These are phyloP conservation scores for Daldinia concentrica DNA, from an alignment of 495 filamentous ascomycete genomes.

Conservation along the genomic window DNA sequence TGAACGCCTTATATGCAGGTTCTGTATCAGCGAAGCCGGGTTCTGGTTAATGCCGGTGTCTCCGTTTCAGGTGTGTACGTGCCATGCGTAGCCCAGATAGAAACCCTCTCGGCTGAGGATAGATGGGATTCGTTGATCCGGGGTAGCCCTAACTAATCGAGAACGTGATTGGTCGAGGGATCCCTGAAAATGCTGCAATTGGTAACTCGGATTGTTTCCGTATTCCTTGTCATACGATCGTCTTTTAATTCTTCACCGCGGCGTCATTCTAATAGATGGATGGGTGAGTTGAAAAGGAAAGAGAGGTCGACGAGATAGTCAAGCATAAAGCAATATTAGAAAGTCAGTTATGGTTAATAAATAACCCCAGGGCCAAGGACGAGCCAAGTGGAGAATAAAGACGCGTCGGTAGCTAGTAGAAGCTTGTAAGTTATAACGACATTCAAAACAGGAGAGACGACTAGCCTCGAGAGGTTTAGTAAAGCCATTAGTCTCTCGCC, in stretches of 20 bases:
- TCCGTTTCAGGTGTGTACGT: constrained; percentile 38
- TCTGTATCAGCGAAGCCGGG: constrained; percentile 24
- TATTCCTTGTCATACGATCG: constrained; percentile 7
- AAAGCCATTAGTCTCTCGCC: constrained; percentile 5
- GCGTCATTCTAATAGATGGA: not conserved
- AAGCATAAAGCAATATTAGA: constrained; percentile 6
- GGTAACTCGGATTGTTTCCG: constrained; percentile 14
- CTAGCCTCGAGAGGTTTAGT: constrained; percentile 34
- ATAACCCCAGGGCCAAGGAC: constrained; percentile 14
- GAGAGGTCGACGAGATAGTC: not conserved
- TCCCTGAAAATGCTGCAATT: constrained; percentile 14
- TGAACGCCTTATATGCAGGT: constrained; percentile 22
- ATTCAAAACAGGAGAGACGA: constrained; percentile 13
- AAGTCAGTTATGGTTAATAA: constrained; percentile 7
- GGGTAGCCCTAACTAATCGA: constrained; percentile 20
- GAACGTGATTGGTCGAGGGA: constrained; percentile 22
- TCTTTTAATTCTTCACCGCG: constrained; percentile 1
- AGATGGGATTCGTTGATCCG: constrained; percentile 25
- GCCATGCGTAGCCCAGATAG: not conserved
- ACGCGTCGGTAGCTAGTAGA: constrained; percentile 22
- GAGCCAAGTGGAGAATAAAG: constrained; percentile 31
- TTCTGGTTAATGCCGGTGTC: constrained; percentile 21
- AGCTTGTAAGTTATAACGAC: constrained; percentile 21
- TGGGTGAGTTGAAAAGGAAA: not conserved
- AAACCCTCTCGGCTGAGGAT: not conserved